These are phyloP conservation scores for Trichothecium roseum DNA, from an alignment of 2,329 filamentous ascomycete genomes.

Conservation along the genomic window DNA sequence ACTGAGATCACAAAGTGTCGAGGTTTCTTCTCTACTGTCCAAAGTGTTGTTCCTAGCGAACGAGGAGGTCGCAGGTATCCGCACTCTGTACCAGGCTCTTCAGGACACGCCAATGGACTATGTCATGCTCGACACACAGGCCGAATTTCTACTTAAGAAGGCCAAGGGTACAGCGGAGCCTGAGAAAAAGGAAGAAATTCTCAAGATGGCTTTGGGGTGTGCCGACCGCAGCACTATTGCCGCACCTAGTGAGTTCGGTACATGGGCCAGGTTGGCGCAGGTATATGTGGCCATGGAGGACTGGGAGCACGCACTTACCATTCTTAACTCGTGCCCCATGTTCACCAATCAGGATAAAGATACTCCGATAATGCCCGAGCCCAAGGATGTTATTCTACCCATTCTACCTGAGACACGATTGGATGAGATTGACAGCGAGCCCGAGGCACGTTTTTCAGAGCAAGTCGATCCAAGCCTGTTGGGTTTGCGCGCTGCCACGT, in stretches of 20 bases:
- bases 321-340: conserved; percentile 97
- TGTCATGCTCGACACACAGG: conserved; percentile 88
- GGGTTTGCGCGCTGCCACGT: conserved; percentile 76
- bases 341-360: conserved; percentile 99
- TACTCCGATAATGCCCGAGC: conserved; percentile 86
- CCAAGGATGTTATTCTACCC: conserved; percentile 76
- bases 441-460: conserved; percentile 69
- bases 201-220: conserved; percentile 81
- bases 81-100: conserved; percentile 76
- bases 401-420: conserved; percentile 80
- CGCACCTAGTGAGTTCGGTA: conserved; percentile 92
- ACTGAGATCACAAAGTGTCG: conserved; percentile 77
- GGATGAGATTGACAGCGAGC: conserved; percentile 92
- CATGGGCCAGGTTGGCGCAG: conserved; percentile 88
- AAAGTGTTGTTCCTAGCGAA: conserved; percentile 90
- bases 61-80: conserved; percentile 92
- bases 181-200: conserved; percentile 52
- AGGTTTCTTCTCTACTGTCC: conserved; percentile 86
- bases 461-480: conserved; percentile 79
- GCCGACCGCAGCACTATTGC: conserved; percentile 92
- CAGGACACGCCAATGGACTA: conserved; percentile 96
- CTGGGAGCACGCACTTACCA: conserved; percentile 92
- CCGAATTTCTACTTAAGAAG: conserved; percentile 83
- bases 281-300: conserved; percentile 91
- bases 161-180: conserved; percentile 45